Evolutionary conservation across 2,329 filamentous ascomycete genomes (phyloP).

Genomic region (Colletotrichum lupini): DNA sequence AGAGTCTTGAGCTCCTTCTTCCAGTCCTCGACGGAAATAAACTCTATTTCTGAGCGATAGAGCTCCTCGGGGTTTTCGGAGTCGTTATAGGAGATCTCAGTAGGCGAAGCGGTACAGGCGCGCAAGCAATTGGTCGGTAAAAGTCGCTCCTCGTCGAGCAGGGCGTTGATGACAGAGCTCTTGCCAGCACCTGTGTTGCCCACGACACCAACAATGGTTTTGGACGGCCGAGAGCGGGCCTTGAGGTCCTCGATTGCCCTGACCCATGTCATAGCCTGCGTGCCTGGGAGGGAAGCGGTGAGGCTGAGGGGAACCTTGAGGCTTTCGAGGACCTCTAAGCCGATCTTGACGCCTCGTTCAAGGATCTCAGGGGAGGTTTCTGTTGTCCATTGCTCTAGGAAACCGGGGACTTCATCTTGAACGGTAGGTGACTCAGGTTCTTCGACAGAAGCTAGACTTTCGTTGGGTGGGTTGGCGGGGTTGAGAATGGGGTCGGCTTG

Average conservation of each 20-base stretch:
- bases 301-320: slow-evolving; percentile 12
- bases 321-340: slow-evolving; percentile 20
- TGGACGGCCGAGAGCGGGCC: slow-evolving; percentile 45
- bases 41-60: slow-evolving; percentile 69
- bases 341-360: slow-evolving; percentile 11
- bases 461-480: too few relatives aligned
- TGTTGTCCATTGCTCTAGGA: slow-evolving; percentile 17
- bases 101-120: slow-evolving; percentile 71
- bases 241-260: slow-evolving; percentile 24
- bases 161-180: slow-evolving; percentile 71
- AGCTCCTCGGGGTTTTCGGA: slow-evolving; percentile 46
- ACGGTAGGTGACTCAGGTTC: not conserved
- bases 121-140: slow-evolving; percentile 62
- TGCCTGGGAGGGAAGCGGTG: slow-evolving; percentile 4
- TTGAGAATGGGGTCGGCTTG: not conserved
- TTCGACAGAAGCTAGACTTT: not conserved
- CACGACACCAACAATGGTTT: slow-evolving; percentile 65
- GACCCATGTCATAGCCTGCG: slow-evolving; percentile 12
- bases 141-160: slow-evolving; percentile 69
- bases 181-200: slow-evolving; percentile 73
- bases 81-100: slow-evolving; percentile 68
- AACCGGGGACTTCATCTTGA: not conserved
- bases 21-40: slow-evolving; percentile 66
- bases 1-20: slow-evolving; percentile 60
- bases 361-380: slow-evolving; percentile 17